phyloP scores from a whole-genome alignment of 2,329 filamentous ascomycete genomes.

The Kalaharituber pfeilii region DNA sequence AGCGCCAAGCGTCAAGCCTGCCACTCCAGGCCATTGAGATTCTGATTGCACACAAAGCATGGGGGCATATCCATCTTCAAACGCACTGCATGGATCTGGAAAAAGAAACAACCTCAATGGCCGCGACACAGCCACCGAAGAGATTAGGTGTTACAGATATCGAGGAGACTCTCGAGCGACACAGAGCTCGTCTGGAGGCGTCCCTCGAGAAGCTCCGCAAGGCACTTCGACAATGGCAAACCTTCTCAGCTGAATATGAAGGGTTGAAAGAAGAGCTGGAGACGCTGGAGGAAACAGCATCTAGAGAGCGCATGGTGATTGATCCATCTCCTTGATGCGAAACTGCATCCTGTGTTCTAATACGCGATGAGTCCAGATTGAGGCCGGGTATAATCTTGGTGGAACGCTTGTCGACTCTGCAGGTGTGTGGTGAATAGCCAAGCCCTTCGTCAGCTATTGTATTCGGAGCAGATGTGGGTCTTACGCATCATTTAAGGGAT shows the following conservation, averaged over 20 bases:
- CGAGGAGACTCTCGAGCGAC: constrained; percentile 48
- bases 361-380: constrained; percentile 13
- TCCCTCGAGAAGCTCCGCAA: constrained; percentile 57
- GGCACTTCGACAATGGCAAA: constrained; percentile 71
- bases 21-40: no score
- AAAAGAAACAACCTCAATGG: background rate
- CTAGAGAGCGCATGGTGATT: constrained; percentile 38
- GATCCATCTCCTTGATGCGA: background rate
- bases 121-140: background rate
- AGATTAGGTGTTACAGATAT: background rate
- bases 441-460: background rate
- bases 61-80: no score
- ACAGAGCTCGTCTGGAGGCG: constrained; percentile 56
- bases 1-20: no score
- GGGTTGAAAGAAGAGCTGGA: constrained; percentile 67
- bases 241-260: constrained; percentile 84
- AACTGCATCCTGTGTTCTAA: background rate
- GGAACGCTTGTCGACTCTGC: constrained; percentile 46
- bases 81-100: no score
- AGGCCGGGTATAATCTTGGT: constrained; percentile 41
- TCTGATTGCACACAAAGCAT: no score
- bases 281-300: constrained; percentile 34
- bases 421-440: constrained; percentile 4
- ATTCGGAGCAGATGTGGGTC: background rate
- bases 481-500: background rate